phyloP scores from a whole-genome alignment of 495 filamentous ascomycete species.

The Platismatia glauca region DNA sequence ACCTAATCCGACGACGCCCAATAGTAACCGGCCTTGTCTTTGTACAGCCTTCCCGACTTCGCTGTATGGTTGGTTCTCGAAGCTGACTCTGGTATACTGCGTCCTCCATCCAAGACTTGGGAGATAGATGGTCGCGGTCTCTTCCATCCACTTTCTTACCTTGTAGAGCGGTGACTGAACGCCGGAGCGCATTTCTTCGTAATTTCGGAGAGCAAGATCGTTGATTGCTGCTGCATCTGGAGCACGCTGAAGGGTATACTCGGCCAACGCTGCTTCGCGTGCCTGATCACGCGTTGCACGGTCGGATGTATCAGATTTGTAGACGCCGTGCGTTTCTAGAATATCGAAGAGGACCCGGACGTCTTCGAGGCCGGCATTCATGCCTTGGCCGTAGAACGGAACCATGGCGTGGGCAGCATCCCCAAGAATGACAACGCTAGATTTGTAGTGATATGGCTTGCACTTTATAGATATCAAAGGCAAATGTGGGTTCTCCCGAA shows the following conservation, averaged over 20 bases:
- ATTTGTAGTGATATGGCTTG: constrained; percentile 69
- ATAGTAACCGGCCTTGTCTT: constrained; percentile 56
- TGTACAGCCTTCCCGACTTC: constrained; percentile 62
- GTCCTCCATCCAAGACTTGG: constrained; percentile 78
- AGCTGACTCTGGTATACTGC: constrained; percentile 87
- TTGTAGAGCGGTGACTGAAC: constrained; percentile 69
- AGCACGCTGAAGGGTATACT: constrained; percentile 62
- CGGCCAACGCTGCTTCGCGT: constrained; percentile 39
- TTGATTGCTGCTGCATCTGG: constrained; percentile 84
- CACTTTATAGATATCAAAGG: constrained; percentile 91
- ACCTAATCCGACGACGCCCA: constrained; percentile 27
- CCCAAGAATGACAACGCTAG: constrained; percentile 76
- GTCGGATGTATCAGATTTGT: constrained; percentile 15
- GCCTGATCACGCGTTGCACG: background rate
- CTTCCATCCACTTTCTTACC: constrained; percentile 75
- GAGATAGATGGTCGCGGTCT: constrained; percentile 65
- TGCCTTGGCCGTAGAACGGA: constrained; percentile 85
- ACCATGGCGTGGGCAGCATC: constrained; percentile 98
- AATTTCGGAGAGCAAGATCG: constrained; percentile 83
- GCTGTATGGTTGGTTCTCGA: constrained; percentile 83
- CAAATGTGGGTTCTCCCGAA: constrained; percentile 71
- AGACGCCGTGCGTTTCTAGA: constrained; percentile 55
- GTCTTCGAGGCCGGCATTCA: constrained; percentile 82
- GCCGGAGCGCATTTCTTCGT: constrained; percentile 80
- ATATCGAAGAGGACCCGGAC: constrained; percentile 69